phyloP scores from a whole-genome alignment of 306 rosid species.

The Quercus gilva region DNA sequence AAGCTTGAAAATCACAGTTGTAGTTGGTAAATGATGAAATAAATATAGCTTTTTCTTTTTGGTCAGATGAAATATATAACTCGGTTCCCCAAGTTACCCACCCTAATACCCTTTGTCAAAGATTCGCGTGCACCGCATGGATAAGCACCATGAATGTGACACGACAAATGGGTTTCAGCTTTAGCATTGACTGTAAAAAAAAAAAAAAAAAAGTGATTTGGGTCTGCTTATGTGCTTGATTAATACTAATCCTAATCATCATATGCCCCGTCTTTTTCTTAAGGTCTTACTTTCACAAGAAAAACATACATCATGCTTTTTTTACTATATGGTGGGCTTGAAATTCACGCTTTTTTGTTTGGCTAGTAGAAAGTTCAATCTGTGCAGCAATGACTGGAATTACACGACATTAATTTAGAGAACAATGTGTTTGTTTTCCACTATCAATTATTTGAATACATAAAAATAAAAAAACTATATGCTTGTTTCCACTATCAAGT shows the following conservation, averaged over 20 bases:
- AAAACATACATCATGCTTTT: slow-evolving; percentile 32
- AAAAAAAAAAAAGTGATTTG: slow-evolving; percentile 23
- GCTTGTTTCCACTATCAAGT: too few species aligned
- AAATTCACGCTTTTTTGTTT: slow-evolving; percentile 30
- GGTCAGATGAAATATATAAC: slow-evolving; percentile 11
- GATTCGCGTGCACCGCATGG: slow-evolving; percentile 57
- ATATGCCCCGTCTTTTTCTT: slow-evolving; percentile 30
- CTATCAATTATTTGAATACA: neutral
- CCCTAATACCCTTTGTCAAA: slow-evolving; percentile 45
- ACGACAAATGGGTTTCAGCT: slow-evolving; percentile 41
- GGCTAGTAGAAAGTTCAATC: slow-evolving; percentile 19
- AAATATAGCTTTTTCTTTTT: neutral
- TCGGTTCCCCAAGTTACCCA: slow-evolving; percentile 33
- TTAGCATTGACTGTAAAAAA: slow-evolving; percentile 41
- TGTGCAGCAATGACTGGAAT: neutral
- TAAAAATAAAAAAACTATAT: too few species aligned
- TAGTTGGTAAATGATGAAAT: slow-evolving; percentile 38
- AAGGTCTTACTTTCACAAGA: slow-evolving; percentile 23
- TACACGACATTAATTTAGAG: neutral
- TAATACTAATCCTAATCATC: slow-evolving; percentile 45
- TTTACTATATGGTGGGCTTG: slow-evolving; percentile 28
- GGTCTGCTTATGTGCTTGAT: slow-evolving; percentile 29
- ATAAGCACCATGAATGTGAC: slow-evolving; percentile 49
- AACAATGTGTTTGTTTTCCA: neutral
- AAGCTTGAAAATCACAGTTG: slow-evolving; percentile 28